phyloP scores from a whole-genome alignment of 164 flowering plant genomes.

The Santalum album region DNA sequence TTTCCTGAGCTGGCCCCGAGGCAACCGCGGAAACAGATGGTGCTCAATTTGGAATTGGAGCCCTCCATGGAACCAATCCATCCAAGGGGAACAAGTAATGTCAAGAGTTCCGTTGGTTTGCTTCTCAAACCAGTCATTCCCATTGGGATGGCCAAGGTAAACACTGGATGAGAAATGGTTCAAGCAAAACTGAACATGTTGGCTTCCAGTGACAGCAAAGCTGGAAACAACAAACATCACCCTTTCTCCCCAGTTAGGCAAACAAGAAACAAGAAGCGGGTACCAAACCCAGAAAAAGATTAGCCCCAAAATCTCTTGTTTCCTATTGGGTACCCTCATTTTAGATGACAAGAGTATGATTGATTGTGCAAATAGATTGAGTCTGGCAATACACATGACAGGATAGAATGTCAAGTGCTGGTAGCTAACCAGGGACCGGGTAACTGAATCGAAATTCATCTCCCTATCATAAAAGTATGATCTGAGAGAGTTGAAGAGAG shows the following conservation, averaged over 20 bases:
- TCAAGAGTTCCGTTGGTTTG: conserved; percentile 50
- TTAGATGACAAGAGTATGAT: conserved; percentile 14
- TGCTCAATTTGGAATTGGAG: conserved; percentile 68
- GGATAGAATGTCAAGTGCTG: conserved; percentile 63
- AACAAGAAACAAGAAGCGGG: conserved; percentile 5
- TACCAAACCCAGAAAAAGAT: conserved; percentile 12
- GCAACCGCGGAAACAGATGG: conserved; percentile 65
- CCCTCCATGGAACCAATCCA: conserved; percentile 81
- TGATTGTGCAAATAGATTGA: conserved; percentile 48
- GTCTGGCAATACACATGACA: conserved; percentile 45
- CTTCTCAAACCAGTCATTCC: conserved; percentile 57
- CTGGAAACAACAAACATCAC: conserved; percentile 5
- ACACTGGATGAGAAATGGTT: conserved; percentile 55
- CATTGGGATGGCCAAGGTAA: conserved; percentile 48
- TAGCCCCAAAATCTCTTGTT: conserved; percentile 6
- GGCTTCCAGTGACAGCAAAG: conserved; percentile 14
- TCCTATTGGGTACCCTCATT: conserved; percentile 2
- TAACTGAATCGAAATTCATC: conserved; percentile 24
- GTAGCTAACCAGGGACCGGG: conserved; percentile 48
- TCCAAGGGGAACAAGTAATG: conserved; percentile 44
- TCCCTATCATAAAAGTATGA: conserved; percentile 39
- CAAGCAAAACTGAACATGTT: conserved; percentile 54
- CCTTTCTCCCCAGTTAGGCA: conserved; percentile 10
- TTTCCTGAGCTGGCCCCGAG: conserved; percentile 49
- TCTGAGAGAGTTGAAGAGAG: conserved; percentile 36